Evolutionary conservation across 2,329 filamentous ascomycete species (phyloP).

Genomic region (Fusarium annulatum): DNA sequence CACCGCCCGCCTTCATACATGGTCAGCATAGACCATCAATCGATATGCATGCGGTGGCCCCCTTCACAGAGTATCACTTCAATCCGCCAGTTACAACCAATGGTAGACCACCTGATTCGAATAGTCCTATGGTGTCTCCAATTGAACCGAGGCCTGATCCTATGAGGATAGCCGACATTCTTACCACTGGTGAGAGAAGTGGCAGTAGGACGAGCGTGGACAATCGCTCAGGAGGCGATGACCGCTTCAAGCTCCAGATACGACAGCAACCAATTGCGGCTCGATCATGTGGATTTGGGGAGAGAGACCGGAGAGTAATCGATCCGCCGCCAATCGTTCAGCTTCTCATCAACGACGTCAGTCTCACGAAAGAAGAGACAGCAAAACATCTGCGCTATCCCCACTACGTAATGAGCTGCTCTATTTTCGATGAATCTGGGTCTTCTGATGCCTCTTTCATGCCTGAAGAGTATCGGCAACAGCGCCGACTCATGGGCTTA

Average conservation of each 20-base stretch:
- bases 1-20: conserved; percentile 4
- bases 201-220: not conserved
- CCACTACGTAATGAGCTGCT: conserved; percentile 79
- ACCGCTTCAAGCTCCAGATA: conserved; percentile 57
- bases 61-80: conserved; percentile 9
- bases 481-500: conserved; percentile 82
- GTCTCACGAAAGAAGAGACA: conserved; percentile 65
- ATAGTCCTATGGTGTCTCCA: conserved; percentile 26
- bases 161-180: conserved; percentile 41
- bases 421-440: conserved; percentile 77
- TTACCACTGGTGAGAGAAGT: conserved; percentile 12
- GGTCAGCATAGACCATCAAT: conserved; percentile 8
- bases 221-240: conserved; percentile 9
- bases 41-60: conserved; percentile 2
- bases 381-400: conserved; percentile 65
- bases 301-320: conserved; percentile 82
- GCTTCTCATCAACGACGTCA: conserved; percentile 71
- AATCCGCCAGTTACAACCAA: not conserved
- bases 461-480: conserved; percentile 77
- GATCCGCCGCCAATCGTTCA: conserved; percentile 87
- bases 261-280: conserved; percentile 84
- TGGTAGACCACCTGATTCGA: not conserved
- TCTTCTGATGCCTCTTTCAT: conserved; percentile 75
- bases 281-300: conserved; percentile 84
- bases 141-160: conserved; percentile 32